Evolutionary conservation across 345 rosid genomes (phyloP).

Genomic region (Hirschfeldia incana): DNA sequence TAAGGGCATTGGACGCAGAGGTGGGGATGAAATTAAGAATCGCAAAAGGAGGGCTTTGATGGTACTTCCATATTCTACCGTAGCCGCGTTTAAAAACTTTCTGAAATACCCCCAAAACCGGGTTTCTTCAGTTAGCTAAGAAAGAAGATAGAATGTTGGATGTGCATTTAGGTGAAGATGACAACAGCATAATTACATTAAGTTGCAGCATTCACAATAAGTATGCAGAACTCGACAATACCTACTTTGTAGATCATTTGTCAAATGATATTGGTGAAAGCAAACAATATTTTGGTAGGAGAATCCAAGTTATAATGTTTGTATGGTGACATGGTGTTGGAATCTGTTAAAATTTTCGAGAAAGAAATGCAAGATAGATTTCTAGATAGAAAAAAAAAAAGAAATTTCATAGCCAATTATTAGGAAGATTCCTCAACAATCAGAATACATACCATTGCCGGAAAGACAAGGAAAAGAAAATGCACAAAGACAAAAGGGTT

Average conservation of each 20-base stretch:
- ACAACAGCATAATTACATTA: neutral
- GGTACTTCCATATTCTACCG: no score
- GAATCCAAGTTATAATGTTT: neutral
- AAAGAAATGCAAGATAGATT: neutral
- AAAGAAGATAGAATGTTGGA: no score
- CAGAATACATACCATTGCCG: conserved; percentile 28
- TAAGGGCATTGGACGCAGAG: no score
- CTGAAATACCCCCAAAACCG: no score
- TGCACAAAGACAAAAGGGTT: neutral
- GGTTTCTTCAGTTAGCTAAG: no score
- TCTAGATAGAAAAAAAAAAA: neutral
- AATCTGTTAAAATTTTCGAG: neutral
- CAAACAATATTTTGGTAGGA: neutral
- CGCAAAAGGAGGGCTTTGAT: no score
- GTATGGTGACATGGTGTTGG: neutral
- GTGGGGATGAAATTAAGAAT: no score
- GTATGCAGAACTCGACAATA: neutral
- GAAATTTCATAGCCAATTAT: conserved; percentile 22
- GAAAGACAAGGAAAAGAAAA: neutral
- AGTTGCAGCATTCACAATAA: neutral
- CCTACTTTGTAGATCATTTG: neutral
- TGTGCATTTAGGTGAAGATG: neutral
- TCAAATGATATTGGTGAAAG: no score
- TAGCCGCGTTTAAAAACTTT: no score
- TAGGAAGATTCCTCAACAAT: conserved; percentile 16